Base-by-base conservation (phyloP, 768 basidiomycete genomes). In the Lentinula aciculospora region DNA sequence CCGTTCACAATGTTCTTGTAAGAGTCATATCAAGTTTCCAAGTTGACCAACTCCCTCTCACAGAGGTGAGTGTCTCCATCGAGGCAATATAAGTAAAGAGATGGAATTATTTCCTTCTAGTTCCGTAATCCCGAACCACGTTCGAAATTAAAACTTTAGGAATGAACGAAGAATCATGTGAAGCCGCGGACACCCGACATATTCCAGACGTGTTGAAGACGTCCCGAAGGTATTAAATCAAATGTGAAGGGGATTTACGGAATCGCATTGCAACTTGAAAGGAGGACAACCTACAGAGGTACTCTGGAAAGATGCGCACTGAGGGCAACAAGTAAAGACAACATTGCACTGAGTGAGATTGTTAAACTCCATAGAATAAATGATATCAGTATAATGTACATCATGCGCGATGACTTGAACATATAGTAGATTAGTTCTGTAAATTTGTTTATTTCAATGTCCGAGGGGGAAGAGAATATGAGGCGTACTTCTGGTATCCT, bases 401-500 rank as follows among this genome's bases (percentile, higher is more conserved):
- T 44, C 19, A n/a, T 44, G 29, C 13, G 29, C 15, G 13, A 29
- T 47, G 27, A 23, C 6, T 45, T n/a, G 21, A 7, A 21, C 9
- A 42, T 6, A 7, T 13, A 17, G 21, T 42, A 29, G 27, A 39
- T 53, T 53, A 53, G n/a, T 53, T 53, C 51, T 53, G 34, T 23
- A 29, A 5, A 47, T n/a, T 17, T 5, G 17, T 3, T 29, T 27
- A 28, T 7, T 34, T 47, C 15, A 47, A 27, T 7, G 12, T n/a
- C 17, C 17, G 21, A 39, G 17, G 13, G 23, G n/a, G 15, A 40
- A 23, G 17, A 19, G 21, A 23, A 39, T 13, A 19, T 21, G 3
- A 37, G 7, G 25, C 51, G 54, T 61, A 88, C 89, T 80, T 91
- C 89, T 63, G 90, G 92, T 81, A 93, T 92, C 72, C 91, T 84